These are phyloP conservation scores for Tetracladium setigerum DNA, from an alignment of 495 filamentous ascomycete species.

Conservation along the genomic window DNA sequence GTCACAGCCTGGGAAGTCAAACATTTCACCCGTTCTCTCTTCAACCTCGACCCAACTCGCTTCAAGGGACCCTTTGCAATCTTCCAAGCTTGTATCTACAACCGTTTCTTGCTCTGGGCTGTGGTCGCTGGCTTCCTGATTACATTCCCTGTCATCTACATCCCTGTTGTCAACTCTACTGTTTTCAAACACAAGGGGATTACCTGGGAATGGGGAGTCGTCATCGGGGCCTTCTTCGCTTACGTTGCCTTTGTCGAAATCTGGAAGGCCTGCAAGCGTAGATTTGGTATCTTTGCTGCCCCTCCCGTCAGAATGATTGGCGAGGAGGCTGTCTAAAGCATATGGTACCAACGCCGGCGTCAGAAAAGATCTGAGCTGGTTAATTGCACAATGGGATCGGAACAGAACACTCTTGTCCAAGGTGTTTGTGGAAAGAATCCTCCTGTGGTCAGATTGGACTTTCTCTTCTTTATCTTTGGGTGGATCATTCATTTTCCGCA, in stretches of 20 bases:
- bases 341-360: no score
- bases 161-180: constrained; percentile 57
- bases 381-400: no score
- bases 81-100: constrained; percentile 55
- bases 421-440: no score
- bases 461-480: no score
- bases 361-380: no score
- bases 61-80: constrained; percentile 16
- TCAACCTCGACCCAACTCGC: constrained; percentile 52
- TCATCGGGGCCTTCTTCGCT: constrained; percentile 45
- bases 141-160: constrained; percentile 67
- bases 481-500: no score
- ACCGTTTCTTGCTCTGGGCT: constrained; percentile 64
- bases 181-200: constrained; percentile 70
- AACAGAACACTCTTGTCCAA: no score
- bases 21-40: constrained; percentile 58
- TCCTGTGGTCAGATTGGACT: no score
- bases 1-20: constrained; percentile 72
- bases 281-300: constrained; percentile 2
- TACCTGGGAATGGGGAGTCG: constrained; percentile 66
- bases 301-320: no score
- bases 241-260: constrained; percentile 59
- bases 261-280: constrained; percentile 62
- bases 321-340: no score
- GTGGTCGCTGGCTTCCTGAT: constrained; percentile 62